Evolutionary conservation across 1,284 basidiomycete genomes (phyloP).

Genomic region (Ustilago xerochloae): DNA sequence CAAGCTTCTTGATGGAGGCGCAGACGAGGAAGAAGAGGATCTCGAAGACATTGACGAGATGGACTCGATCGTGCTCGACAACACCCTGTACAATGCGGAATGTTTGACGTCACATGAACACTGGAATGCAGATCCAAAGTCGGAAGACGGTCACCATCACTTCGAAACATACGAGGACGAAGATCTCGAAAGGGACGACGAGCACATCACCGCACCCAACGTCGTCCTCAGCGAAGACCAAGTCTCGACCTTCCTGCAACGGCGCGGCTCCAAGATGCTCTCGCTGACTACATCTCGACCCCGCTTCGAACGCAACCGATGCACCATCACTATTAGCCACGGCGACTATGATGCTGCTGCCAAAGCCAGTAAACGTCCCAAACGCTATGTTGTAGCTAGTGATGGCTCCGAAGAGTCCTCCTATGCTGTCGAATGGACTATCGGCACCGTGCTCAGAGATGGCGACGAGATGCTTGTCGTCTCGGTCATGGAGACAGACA

Average conservation of each 20-base stretch:
- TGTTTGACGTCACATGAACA: conserved; percentile 56
- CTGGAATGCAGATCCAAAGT: conserved; percentile 35
- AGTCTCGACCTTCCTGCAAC: conserved; percentile 31
- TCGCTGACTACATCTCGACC: conserved; percentile 72
- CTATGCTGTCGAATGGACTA: conserved; percentile 72
- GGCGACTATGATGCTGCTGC: conserved; percentile 58
- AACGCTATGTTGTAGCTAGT: conserved; percentile 87
- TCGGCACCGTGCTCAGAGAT: conserved; percentile 93
- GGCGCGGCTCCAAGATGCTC: conserved; percentile 38
- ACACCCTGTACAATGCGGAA: conserved; percentile 62
- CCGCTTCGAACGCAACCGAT: conserved; percentile 87
- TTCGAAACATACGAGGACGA: conserved; percentile 46
- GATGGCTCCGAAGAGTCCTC: conserved; percentile 80
- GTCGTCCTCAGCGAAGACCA: conserved; percentile 47
- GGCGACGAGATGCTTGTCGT: conserved; percentile 78
- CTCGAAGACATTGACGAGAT: conserved; percentile 42
- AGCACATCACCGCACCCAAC: conserved; percentile 46
- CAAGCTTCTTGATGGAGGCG: conserved; percentile 6
- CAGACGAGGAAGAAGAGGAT: conserved; percentile 25
- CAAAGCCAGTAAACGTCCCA: conserved; percentile 73
- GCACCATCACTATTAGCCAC: conserved; percentile 88
- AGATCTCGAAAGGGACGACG: conserved; percentile 37
- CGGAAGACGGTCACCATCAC: conserved; percentile 35
- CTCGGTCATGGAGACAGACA: conserved; percentile 90
- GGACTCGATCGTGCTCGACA: conserved; percentile 55